A percentile compares a stretch with the other conserved stretches of the same genome.
These are phyloP conservation scores for Neurospora sp. DNA, from an alignment of 495 filamentous ascomycete genomes.

Conservation along the genomic window DNA sequence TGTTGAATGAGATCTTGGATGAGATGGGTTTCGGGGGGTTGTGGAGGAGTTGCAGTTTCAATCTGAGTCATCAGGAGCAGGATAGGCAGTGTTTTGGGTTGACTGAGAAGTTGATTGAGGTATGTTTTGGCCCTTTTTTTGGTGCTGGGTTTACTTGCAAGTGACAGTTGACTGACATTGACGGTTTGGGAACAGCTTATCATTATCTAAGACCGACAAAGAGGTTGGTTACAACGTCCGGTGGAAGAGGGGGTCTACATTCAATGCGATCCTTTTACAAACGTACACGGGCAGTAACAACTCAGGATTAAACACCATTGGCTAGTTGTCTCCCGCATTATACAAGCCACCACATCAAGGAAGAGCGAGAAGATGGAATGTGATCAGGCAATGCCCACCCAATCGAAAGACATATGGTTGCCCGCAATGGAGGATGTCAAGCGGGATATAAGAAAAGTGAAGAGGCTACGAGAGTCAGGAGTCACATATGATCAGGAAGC, in stretches of 20 bases:
- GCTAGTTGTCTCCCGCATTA: neutral
- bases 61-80: constrained; percentile 33
- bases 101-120: constrained; percentile 51
- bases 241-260: neutral
- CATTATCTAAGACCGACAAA: neutral
- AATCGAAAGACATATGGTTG: neutral
- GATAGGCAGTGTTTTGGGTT: constrained; percentile 41
- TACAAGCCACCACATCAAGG: neutral
- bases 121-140: constrained; percentile 18
- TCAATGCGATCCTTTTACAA: neutral
- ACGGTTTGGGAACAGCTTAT: neutral
- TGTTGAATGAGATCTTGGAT: constrained; percentile 38
- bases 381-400: neutral
- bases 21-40: constrained; percentile 49
- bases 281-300: neutral
- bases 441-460: neutral
- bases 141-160: neutral
- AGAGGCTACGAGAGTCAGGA: neutral
- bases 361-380: neutral
- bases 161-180: neutral
- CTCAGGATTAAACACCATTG: neutral
- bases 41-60: constrained; percentile 41
- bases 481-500: neutral
- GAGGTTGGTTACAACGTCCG: too few relatives aligned
- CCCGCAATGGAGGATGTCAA: neutral